phyloP scores from a whole-genome alignment of 2,329 filamentous ascomycete species.

The Talaromyces sp. region DNA sequence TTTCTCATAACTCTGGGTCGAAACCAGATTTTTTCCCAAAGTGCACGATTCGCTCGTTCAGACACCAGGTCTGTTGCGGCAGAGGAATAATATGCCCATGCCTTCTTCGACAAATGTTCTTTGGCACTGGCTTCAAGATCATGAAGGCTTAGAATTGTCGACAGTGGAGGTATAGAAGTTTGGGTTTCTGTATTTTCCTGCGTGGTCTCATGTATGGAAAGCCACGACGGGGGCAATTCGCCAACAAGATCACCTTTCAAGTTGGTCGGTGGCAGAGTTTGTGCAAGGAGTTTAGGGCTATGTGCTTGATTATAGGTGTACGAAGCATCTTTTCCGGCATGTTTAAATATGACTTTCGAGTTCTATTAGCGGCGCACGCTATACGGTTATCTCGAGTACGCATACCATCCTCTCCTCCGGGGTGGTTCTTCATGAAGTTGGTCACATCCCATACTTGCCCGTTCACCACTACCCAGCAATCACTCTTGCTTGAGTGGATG shows the following conservation, averaged over 20 bases:
- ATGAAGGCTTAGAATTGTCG: slow-evolving; percentile 28
- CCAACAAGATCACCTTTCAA: slow-evolving; percentile 17
- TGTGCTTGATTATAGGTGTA: slow-evolving; percentile 30
- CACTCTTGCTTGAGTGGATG: background rate
- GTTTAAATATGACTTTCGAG: slow-evolving; percentile 24
- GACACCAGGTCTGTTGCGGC: slow-evolving; percentile 47
- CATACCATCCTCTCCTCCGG: slow-evolving; percentile 13
- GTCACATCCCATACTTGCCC: slow-evolving; percentile 49
- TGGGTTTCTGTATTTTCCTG: background rate
- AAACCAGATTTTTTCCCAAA: slow-evolving; percentile 39
- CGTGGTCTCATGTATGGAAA: slow-evolving; percentile 14
- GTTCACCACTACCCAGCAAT: slow-evolving; percentile 48
- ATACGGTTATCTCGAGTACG: background rate
- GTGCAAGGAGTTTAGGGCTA: slow-evolving; percentile 20
- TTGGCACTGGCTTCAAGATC: slow-evolving; percentile 33
- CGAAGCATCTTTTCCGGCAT: slow-evolving; percentile 30
- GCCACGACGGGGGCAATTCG: slow-evolving; percentile 1
- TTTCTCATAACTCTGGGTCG: slow-evolving; percentile 41
- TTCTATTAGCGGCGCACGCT: background rate
- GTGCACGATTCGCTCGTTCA: slow-evolving; percentile 37
- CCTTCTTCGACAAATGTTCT: slow-evolving; percentile 21
- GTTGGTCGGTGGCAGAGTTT: slow-evolving; percentile 20
- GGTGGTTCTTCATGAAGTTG: slow-evolving; percentile 27
- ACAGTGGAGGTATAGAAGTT: slow-evolving; percentile 18
- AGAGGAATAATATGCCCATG: slow-evolving; percentile 42